Evolutionary conservation across 164 flowering plant species (phyloP).

Genomic region (Vitis amurensis): DNA sequence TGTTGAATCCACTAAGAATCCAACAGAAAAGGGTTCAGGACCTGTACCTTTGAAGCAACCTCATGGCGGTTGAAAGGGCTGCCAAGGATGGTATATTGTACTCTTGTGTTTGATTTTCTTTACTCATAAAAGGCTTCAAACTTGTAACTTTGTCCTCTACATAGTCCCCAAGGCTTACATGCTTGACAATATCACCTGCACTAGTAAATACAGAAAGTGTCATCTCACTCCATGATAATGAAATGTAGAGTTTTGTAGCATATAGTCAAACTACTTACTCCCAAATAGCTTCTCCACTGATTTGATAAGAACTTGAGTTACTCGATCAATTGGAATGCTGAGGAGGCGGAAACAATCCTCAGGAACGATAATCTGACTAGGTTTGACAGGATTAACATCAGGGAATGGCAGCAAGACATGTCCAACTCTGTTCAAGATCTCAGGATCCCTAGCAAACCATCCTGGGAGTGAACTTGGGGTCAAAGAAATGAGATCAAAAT

Average conservation of each 20-base stretch:
- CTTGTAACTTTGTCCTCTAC: slow-evolving; percentile 67
- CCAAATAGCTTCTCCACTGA: slow-evolving; percentile 74
- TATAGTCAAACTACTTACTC: slow-evolving; percentile 36
- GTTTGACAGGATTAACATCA: slow-evolving; percentile 23
- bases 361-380: slow-evolving; percentile 57
- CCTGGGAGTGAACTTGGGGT: slow-evolving; percentile 42
- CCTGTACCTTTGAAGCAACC: slow-evolving; percentile 55
- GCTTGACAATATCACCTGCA: slow-evolving; percentile 55
- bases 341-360: slow-evolving; percentile 83
- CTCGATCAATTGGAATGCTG: slow-evolving; percentile 48
- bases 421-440: slow-evolving; percentile 66
- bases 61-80: slow-evolving; percentile 78
- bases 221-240: neutral
- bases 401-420: slow-evolving; percentile 52
- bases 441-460: slow-evolving; percentile 92
- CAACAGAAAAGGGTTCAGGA: neutral
- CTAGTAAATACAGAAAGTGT: neutral
- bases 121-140: slow-evolving; percentile 53
- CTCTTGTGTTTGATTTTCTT: slow-evolving; percentile 29
- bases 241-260: neutral
- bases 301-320: slow-evolving; percentile 38
- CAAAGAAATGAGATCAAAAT: neutral
- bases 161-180: slow-evolving; percentile 59
- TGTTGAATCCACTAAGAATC: neutral
- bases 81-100: slow-evolving; percentile 62